Evolutionary conservation across 78 protist species (phyloP).

Genomic region (Cyanophora paradoxa): DNA sequence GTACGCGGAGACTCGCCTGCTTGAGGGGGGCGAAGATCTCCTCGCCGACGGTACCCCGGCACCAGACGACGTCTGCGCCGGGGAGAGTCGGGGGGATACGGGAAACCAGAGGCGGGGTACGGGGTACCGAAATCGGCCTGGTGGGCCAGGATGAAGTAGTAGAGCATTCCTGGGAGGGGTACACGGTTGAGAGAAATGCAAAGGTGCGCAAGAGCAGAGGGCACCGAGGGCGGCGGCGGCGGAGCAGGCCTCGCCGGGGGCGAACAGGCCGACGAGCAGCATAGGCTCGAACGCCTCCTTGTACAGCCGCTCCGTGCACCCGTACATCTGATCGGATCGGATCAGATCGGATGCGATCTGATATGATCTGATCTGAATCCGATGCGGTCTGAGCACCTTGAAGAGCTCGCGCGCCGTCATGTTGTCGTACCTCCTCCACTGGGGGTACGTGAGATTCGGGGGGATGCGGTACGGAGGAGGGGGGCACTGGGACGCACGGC

Average conservation of each 20-base stretch:
- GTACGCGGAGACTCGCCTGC: too few species aligned
- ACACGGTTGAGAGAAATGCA: too few species aligned
- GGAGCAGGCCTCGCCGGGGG: constrained; percentile 1
- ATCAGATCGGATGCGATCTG: too few species aligned
- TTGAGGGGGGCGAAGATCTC: neutral
- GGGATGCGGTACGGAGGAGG: neutral
- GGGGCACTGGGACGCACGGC: too few species aligned
- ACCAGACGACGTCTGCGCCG: constrained; percentile 25
- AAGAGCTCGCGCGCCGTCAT: too few species aligned
- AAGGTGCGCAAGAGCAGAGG: too few species aligned
- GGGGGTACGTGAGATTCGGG: neutral
- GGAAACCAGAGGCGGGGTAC: too few species aligned
- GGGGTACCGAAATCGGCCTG: constrained; percentile 16
- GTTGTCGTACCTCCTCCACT: neutral
- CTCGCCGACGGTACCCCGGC: constrained; percentile 9
- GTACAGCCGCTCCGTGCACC: constrained; percentile 1
- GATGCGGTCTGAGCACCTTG: too few species aligned
- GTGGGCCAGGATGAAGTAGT: constrained; percentile 7
- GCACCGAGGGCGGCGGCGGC: too few species aligned
- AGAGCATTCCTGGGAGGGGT: constrained; percentile 17
- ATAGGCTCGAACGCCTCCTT: constrained; percentile 18
- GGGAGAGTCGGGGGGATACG: too few species aligned
- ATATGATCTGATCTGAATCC: too few species aligned
- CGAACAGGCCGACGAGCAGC: constrained; percentile 13
- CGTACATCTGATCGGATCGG: too few species aligned